Evolutionary conservation across 208 protist genomes (phyloP), one percentile per base, ranked within the genome.

Genomic region (Trypanosoma melophagium): DNA sequence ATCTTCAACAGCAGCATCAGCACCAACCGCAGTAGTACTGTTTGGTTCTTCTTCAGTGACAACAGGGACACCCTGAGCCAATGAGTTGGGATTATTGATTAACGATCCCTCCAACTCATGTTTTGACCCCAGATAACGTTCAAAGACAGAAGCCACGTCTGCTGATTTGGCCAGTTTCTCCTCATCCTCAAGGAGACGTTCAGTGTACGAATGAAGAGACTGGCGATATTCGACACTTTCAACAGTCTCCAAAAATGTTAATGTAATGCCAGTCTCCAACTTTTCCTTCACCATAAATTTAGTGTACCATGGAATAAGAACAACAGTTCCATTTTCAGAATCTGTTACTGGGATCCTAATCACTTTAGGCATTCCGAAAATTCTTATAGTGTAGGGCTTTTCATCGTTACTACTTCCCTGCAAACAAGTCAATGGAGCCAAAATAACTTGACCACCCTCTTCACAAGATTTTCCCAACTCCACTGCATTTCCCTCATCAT

Each of bases 351-450:
- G 73, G 24, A 90, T 69, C 56, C 83, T 67, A 56, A 93, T 86
- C 45, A 90, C 84, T 71, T 93, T 85, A 12, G 84, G 84, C 19
- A 90, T 69, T 8, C 87, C 87, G 24, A 84, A 50, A 53, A 93
- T 66, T 44, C 74, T 74, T 60, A 87, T 75, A 17, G 57, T 65
- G 35, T 74, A 77, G 24, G 55, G 25, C n/a, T 55, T 77, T 59
- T 75, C 77, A 9, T 67, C 9, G 7, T 38, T 38, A 38, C 50
- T 66, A 25, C 61, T 78, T 2, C 51, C 54, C 21, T 68, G 68
- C 49, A 93, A 74, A 7, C 77, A 75, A 12, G 82, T 74, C 31
- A 93, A 77, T 4, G 84, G 81, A 3, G 79, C 69, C 14, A 93
- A 64, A 14, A 79, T 63, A 22, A 84, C 71, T 41, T 77, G 57